These are phyloP conservation scores for Lentinula sp. DNA, from an alignment of 768 basidiomycete genomes.

Conservation along the genomic window DNA sequence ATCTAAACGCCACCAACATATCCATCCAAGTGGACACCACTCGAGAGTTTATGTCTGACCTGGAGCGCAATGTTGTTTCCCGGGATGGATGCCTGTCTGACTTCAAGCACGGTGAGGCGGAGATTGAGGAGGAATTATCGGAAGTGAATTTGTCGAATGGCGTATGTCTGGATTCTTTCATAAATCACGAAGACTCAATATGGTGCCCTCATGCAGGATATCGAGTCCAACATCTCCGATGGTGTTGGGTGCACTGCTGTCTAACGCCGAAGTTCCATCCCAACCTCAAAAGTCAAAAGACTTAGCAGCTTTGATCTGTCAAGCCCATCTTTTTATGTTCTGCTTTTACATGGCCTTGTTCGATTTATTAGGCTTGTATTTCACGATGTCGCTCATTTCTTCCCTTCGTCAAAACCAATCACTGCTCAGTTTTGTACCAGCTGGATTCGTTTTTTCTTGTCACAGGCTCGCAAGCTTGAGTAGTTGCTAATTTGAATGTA, in stretches of 20 bases:
- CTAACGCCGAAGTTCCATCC: not conserved
- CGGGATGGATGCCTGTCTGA: not conserved
- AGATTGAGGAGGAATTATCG: not conserved
- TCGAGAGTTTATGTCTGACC: not conserved
- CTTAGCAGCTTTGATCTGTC: too few species aligned
- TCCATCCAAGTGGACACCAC: conserved; percentile 9
- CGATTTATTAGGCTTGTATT: too few species aligned
- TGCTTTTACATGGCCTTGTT: conserved; percentile 11
- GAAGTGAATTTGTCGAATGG: not conserved
- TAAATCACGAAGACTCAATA: not conserved
- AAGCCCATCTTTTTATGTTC: conserved; percentile 33
- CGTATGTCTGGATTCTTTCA: not conserved
- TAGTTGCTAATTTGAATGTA: too few species aligned
- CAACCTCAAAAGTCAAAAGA: conserved; percentile 11
- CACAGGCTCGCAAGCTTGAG: too few species aligned
- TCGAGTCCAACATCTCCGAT: not conserved
- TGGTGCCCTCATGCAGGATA: not conserved
- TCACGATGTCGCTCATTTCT: too few species aligned
- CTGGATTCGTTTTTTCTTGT: too few species aligned
- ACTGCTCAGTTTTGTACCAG: too few species aligned
- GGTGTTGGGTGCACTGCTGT: not conserved
- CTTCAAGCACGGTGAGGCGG: not conserved
- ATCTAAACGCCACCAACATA: not conserved
- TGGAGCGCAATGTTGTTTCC: not conserved
- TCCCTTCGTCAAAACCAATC: too few species aligned